Evolutionary conservation across 768 basidiomycete species (phyloP).

Genomic region (Pleurotus djamor): DNA sequence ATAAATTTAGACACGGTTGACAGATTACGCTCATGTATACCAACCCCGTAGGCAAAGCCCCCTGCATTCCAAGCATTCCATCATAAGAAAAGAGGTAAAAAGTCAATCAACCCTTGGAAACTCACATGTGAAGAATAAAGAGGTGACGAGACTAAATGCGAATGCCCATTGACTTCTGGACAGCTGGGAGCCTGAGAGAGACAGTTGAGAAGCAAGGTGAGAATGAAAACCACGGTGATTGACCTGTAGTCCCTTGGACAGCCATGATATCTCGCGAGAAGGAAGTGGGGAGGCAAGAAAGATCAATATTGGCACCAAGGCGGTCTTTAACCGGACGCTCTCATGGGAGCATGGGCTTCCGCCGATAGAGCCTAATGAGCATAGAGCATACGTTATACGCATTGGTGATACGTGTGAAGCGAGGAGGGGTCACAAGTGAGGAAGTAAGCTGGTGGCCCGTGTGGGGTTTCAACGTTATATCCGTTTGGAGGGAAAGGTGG

Average conservation of each 20-base stretch:
- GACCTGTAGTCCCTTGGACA: conserved; percentile 8
- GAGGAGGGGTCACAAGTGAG: neutral
- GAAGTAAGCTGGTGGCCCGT: neutral
- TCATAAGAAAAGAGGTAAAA: neutral
- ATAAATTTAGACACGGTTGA: neutral
- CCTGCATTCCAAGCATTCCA: conserved; percentile 25
- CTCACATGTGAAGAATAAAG: conserved; percentile 74
- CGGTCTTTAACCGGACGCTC: neutral
- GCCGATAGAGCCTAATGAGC: neutral
- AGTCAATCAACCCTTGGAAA: neutral
- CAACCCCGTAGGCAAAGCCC: conserved; percentile 68
- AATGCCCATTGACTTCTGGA: conserved; percentile 46
- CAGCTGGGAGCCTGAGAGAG: conserved; percentile 36
- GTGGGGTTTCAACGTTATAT: neutral
- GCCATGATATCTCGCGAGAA: neutral
- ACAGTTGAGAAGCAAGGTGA: neutral
- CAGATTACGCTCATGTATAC: conserved; percentile 18
- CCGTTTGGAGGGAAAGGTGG: neutral
- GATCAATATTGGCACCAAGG: neutral
- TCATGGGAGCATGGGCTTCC: neutral
- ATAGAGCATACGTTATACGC: neutral
- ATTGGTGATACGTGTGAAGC: neutral
- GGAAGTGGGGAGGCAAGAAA: neutral
- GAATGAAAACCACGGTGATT: neutral
- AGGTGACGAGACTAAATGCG: conserved; percentile 68